A percentile compares a stretch with the other conserved stretches of the same genome.
These are phyloP conservation scores for Penicillium hordei DNA, from an alignment of 2,329 filamentous ascomycete species.

Conservation along the genomic window DNA sequence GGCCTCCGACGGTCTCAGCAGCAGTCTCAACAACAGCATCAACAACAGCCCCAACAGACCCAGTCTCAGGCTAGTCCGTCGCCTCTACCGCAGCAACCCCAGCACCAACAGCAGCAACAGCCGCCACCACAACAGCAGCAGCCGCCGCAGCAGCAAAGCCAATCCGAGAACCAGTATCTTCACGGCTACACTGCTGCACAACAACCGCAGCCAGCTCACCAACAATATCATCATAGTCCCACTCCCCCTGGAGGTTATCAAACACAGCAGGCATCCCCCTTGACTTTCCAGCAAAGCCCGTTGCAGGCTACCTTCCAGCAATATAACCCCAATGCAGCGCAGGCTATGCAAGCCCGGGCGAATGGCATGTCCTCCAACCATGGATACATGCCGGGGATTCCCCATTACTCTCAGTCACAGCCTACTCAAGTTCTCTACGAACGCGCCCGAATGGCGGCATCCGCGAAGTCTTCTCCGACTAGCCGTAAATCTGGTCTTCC, in stretches of 20 bases:
- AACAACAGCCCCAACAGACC: slow-evolving; percentile 31
- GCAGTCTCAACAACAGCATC: slow-evolving; percentile 33
- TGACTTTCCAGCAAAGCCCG: slow-evolving; percentile 43
- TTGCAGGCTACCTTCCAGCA: slow-evolving; percentile 45
- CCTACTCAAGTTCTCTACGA: slow-evolving; percentile 60
- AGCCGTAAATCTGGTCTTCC: slow-evolving; percentile 54
- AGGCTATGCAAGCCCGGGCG: slow-evolving; percentile 31
- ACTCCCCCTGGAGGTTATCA: slow-evolving; percentile 38
- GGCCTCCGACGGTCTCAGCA: slow-evolving; percentile 39
- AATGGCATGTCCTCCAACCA: slow-evolving; percentile 41
- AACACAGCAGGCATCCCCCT: slow-evolving; percentile 28
- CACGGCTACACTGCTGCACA: slow-evolving; percentile 39
- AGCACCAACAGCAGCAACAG: slow-evolving; percentile 30
- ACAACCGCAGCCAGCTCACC: slow-evolving; percentile 30
- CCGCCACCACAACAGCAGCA: slow-evolving; percentile 24
- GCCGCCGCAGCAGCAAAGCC: slow-evolving; percentile 23
- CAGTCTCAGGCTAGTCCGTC: slow-evolving; percentile 13
- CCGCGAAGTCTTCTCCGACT: slow-evolving; percentile 55
- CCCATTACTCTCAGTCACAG: slow-evolving; percentile 49
- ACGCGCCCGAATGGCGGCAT: slow-evolving; percentile 56
- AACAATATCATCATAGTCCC: slow-evolving; percentile 37
- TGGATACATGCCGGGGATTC: slow-evolving; percentile 47
- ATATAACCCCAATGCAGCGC: slow-evolving; percentile 38
- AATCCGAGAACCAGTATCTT: slow-evolving; percentile 34
- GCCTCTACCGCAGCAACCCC: slow-evolving; percentile 29